These are phyloP conservation scores for Anthoceros angustus DNA, from an alignment of 225 moss, liverwort and hornwort genomes.

Conservation along the genomic window DNA sequence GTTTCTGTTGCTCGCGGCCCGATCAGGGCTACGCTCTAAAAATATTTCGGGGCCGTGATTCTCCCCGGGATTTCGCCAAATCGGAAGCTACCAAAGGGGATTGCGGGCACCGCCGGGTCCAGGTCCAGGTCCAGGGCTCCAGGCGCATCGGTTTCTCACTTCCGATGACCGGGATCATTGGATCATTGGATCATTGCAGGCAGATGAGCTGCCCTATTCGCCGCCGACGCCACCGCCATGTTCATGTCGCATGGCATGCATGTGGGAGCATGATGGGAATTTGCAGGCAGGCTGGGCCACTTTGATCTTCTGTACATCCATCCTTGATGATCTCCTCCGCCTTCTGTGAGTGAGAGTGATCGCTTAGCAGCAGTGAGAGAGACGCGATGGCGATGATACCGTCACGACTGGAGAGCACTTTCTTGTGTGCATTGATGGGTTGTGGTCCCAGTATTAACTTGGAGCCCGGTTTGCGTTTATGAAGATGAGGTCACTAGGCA, in stretches of 20 bases:
- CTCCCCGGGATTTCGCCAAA: not conserved
- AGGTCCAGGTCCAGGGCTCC: too few relatives aligned
- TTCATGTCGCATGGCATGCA: not conserved
- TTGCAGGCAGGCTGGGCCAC: not conserved
- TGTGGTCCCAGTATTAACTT: not conserved
- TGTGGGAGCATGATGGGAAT: not conserved
- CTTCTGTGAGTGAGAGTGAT: too few relatives aligned
- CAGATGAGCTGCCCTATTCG: too few relatives aligned
- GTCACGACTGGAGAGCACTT: too few relatives aligned
- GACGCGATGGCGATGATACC: too few relatives aligned
- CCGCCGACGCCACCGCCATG: not conserved
- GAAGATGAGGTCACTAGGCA: conserved; percentile 1
- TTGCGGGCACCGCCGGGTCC: too few relatives aligned
- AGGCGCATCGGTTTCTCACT: too few relatives aligned
- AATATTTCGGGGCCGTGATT: not conserved
- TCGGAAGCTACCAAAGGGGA: not conserved
- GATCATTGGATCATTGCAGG: too few relatives aligned
- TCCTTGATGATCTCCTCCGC: too few relatives aligned
- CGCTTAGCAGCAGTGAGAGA: too few relatives aligned
- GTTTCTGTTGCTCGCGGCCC: conserved; percentile 2
- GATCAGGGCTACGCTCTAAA: not conserved
- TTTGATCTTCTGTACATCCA: too few relatives aligned
- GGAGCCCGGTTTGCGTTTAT: not conserved
- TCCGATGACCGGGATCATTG: too few relatives aligned
- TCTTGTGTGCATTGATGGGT: not conserved